Evolutionary conservation across 441 rosid genomes (phyloP), one percentile per base, ranked within the genome.

Genomic region (Rhodomyrtus psidioides): DNA sequence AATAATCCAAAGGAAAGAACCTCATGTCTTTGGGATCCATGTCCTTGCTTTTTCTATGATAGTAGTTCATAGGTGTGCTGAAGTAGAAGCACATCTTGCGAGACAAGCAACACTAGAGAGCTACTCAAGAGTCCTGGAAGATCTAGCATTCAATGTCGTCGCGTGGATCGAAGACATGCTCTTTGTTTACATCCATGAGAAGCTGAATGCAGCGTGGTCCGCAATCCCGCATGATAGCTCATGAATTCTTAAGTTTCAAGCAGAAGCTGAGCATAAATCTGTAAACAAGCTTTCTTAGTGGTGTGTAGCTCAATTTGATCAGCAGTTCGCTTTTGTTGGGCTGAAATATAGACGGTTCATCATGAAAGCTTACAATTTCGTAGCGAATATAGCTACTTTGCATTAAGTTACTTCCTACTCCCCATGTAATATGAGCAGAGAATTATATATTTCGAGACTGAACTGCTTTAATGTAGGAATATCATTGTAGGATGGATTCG

Each of bases 161-260:
- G 84, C 84, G 15, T 82, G 84, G 84, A 82, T 82, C 17, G 84
- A 82, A 82, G 84, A 82, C 15, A 60, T 82, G 58, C 84, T 82
- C 84, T 82, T 82, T 1, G 60, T 54, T 30, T 82, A 54, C 56
- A 54, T 82, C 84, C 4, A 82, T 30, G 46, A 82, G 60, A 82
- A 53, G 34, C 49, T 2, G 0, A 34, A 39, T 49, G 49, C 51
- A 16, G 34, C 34, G 34, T 24, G 51, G 79, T 39, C 49, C 12
- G n/a, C 49, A 34, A 44, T 65, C 46, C 46, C 23, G 26, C 46
- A 21, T 39, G n/a, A 10, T 12, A 70, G 79, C 16, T 39, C n/a
- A 70, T 24, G 79, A 2, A 10, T 70, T 10, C 79, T 12, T 21
- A 70, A 39, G 79, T 39, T 70, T 39, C 79, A 21, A 70, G 49